phyloP scores from a whole-genome alignment of 805 yeast genomes.

The Starmera pachycereana region DNA sequence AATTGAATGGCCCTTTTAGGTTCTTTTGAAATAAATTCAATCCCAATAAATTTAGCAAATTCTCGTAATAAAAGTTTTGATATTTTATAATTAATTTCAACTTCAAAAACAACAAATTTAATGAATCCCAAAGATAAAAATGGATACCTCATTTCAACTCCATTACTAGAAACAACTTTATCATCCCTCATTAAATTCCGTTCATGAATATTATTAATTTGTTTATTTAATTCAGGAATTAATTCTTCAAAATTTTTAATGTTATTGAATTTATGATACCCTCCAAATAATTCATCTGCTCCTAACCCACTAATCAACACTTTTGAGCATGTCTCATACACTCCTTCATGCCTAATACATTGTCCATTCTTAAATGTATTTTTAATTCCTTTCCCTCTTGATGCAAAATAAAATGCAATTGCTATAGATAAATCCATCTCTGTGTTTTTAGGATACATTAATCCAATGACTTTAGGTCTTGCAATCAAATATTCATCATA shows the following conservation, averaged over 20 bases:
- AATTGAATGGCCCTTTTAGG: constrained; percentile 93
- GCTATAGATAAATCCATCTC: constrained; percentile 97
- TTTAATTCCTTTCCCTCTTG: constrained; percentile 40
- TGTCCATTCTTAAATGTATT: constrained; percentile 3
- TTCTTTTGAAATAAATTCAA: constrained; percentile 55
- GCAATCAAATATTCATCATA: constrained; percentile 52
- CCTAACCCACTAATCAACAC: constrained; percentile 90
- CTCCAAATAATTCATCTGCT: constrained; percentile 95
- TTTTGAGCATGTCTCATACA: constrained; percentile 28
- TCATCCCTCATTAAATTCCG: constrained; percentile 90
- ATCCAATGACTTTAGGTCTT: constrained; percentile 39
- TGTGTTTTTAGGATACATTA: constrained; percentile 78
- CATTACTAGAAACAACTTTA: constrained; percentile 76
- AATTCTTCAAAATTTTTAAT: constrained; percentile 31
- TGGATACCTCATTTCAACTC: constrained; percentile 85
- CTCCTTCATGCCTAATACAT: no score
- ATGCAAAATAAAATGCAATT: constrained; percentile 88
- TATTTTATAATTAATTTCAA: constrained; percentile 40
- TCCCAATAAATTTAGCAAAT: constrained; percentile 42
- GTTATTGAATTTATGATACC: constrained; percentile 74
- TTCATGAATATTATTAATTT: constrained; percentile 62
- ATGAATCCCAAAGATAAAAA: constrained; percentile 61
- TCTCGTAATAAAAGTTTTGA: constrained; percentile 52
- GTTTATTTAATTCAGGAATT: constrained; percentile 51
- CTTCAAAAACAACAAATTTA: constrained; percentile 29